Base-by-base conservation (phyloP, 306 rosid species). In the Vicia sativa region DNA sequence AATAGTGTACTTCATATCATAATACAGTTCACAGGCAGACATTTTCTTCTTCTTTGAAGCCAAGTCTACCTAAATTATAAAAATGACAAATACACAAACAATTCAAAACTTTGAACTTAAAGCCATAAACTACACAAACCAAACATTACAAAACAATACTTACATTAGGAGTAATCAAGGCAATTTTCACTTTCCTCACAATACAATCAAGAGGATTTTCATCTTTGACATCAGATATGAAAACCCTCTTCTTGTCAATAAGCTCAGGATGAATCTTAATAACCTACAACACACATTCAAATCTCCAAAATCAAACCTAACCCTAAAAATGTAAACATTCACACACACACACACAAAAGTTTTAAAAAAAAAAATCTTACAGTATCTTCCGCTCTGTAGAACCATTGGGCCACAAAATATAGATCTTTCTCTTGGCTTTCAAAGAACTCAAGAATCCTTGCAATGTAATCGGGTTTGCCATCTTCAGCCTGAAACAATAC, bases 361-460 rank as follows among this genome's bases (percentile, higher is more conserved):
- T 1, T 4, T 18, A 3, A 48, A 9, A 46, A 13, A 59, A n/a
- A 0, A 1, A 15, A 6, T 16, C 67, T 67, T 34, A 82, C 86
- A 1, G 86, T 82, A 4, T 82, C 86, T 23, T 67, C 58, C 2
- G 86, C 86, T 26, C 86, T 71, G 2, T 71, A 82, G 48, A 78
- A 78, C 86, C 86, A 78, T 11, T 67, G 81, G 5, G 86, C 86
- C 5, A 34, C 61, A n/a, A 82, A 82, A 74, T 61, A 78, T 0
- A 1, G 48, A 1, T 74, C 65, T 0, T 67, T 11, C 4, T 72
- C 70, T 15, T 28, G 52, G 0, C 58, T 12, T n/a, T 82, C 86
- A 53, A 82, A 82, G 37, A 82, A 10, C 70, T 82, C 86, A n/a
- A 78, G 13, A 1, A 82, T 78, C 0, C 71, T 43, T 3, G 83